Conservation (phyloP, 176 grass and related monocot genomes). For the Zea luxurians region DNA sequence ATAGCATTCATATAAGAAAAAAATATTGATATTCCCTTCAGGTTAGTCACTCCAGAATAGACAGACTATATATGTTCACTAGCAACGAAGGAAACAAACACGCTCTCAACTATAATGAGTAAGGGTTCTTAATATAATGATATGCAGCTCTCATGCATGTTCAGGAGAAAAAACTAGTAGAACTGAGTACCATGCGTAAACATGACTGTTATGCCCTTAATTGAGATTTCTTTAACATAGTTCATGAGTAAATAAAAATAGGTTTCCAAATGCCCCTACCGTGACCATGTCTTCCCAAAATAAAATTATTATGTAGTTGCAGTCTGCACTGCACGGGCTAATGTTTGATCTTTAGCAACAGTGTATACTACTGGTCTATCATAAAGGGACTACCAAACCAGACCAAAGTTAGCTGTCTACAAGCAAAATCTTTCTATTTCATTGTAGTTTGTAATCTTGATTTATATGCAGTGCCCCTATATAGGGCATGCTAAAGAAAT, state of each 20-base stretch:
- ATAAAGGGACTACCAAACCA: neutral
- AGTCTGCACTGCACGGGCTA: neutral
- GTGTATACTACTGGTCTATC: neutral
- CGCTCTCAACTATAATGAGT: neutral
- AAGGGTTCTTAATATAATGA: neutral
- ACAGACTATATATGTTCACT: neutral
- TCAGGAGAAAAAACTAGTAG: neutral
- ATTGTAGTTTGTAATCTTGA: neutral
- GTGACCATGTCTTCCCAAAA: neutral
- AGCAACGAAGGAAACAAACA: neutral
- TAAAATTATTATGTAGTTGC: neutral
- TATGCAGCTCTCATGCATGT: neutral
- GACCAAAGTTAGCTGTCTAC: slow-evolving; percentile 4
- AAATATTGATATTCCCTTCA: neutral
- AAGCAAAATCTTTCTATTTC: neutral
- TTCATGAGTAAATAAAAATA: neutral
- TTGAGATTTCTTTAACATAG: neutral
- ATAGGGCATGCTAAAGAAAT: neutral
- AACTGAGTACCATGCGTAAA: neutral
- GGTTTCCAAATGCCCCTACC: neutral
- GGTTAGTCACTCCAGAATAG: neutral
- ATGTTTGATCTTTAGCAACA: neutral
- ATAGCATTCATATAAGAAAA: neutral
- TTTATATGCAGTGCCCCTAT: neutral
- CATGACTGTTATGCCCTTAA: neutral